phyloP scores from a whole-genome alignment of 495 filamentous ascomycete species.

The Aspergillus haitiensis region DNA sequence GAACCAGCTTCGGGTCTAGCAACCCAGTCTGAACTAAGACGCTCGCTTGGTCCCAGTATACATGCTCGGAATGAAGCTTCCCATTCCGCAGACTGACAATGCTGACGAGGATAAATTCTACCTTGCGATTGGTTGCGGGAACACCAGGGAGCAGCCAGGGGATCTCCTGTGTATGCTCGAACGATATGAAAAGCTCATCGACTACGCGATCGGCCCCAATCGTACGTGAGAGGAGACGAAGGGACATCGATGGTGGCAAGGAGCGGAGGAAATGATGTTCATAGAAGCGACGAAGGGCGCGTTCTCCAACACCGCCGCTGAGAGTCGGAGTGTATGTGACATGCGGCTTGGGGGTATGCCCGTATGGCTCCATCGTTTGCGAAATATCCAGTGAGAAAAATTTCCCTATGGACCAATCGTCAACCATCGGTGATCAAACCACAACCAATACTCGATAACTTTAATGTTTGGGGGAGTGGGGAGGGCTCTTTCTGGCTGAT shows the following conservation, averaged over 20 bases:
- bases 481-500: too few species aligned
- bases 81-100: constrained; percentile 75
- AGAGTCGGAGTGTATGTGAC: constrained; percentile 59
- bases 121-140: constrained; percentile 63
- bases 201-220: constrained; percentile 60
- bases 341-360: constrained; percentile 47
- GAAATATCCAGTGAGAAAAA: constrained; percentile 47
- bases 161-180: constrained; percentile 70
- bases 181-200: constrained; percentile 58
- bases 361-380: constrained; percentile 56
- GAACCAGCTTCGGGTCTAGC: constrained; percentile 62
- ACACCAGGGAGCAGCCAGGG: constrained; percentile 83
- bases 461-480: too few species aligned
- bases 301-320: constrained; percentile 72
- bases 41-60: constrained; percentile 86
- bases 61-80: constrained; percentile 76
- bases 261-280: constrained; percentile 68
- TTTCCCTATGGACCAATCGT: constrained; percentile 32
- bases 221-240: constrained; percentile 73
- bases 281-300: constrained; percentile 71
- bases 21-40: constrained; percentile 76
- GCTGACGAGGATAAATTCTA: constrained; percentile 71
- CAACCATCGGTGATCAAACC: not conserved
- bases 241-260: constrained; percentile 64
- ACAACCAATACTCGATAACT: too few species aligned